Conservation (phyloP, 139 green algal genomes). For the Chlamydomonas incerta region DNA sequence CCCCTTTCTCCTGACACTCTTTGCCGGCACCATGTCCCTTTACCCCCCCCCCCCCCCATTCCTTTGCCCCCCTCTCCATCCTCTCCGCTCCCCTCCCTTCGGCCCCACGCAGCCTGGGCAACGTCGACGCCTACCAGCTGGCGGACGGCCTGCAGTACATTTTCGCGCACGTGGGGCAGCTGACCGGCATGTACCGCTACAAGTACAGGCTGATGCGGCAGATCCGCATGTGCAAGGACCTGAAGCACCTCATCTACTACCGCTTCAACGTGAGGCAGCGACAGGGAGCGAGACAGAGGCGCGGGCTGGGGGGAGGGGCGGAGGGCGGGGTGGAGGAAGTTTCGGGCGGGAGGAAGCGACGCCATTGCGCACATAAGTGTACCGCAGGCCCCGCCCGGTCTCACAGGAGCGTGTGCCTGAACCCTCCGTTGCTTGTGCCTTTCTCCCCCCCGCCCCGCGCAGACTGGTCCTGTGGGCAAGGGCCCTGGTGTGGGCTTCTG, state of each 20-base stretch:
- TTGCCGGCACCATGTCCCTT: too few species aligned
- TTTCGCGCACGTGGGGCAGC: slow-evolving; percentile 98
- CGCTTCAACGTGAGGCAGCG: slow-evolving; percentile 56
- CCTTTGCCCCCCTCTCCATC: too few species aligned
- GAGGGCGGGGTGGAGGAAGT: too few species aligned
- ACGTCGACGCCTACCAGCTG: slow-evolving; percentile 99
- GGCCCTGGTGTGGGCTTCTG: slow-evolving; percentile 99
- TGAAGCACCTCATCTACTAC: slow-evolving; percentile 99
- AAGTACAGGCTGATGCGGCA: slow-evolving; percentile 99
- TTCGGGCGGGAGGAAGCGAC: too few species aligned
- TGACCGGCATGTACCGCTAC: slow-evolving; percentile 98
- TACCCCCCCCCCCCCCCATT: too few species aligned
- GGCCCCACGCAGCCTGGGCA: slow-evolving; percentile 89
- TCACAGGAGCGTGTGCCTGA: too few species aligned
- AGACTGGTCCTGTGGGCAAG: slow-evolving; percentile 97
- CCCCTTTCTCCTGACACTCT: too few species aligned
- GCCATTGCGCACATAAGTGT: too few species aligned
- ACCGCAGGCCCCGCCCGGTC: too few species aligned
- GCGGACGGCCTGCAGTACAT: slow-evolving; percentile 99
- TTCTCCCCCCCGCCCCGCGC: slow-evolving; percentile 75
- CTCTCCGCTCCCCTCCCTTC: not conserved
- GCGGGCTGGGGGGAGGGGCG: too few species aligned
- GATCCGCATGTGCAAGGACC: slow-evolving; percentile 99
- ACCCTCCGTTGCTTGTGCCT: not conserved
- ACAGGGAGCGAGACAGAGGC: too few species aligned